These are phyloP conservation scores for Chytriomyces hyalinus DNA, from an alignment of 192 early-diverging fungal genomes.

Conservation along the genomic window DNA sequence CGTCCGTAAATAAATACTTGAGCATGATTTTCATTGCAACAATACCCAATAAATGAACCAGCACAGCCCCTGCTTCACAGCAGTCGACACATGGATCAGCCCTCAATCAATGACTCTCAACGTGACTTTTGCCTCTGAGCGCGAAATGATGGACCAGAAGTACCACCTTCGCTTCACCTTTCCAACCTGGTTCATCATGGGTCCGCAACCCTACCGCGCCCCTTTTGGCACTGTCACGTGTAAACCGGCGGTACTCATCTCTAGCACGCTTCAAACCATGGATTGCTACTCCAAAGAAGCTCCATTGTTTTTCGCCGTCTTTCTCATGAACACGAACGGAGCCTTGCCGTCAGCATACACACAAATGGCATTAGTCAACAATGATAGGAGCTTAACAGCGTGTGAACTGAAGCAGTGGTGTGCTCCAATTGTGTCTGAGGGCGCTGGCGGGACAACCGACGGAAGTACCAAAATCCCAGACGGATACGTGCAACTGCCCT, in stretches of 20 bases:
- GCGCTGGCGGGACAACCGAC: too few relatives aligned
- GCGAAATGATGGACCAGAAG: conserved; percentile 8
- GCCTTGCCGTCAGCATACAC: neutral
- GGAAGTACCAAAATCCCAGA: neutral
- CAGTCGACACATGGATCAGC: neutral
- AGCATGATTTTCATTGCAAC: too few relatives aligned
- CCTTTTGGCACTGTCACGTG: conserved; percentile 29
- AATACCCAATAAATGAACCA: too few relatives aligned
- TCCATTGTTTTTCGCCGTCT: conserved; percentile 20
- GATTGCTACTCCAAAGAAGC: neutral
- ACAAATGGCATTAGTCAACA: conserved; percentile 13
- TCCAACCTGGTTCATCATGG: conserved; percentile 23
- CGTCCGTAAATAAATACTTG: too few relatives aligned
- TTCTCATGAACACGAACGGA: conserved; percentile 15
- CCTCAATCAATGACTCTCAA: neutral
- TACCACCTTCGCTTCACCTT: conserved; percentile 17
- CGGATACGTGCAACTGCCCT: conserved; percentile 5
- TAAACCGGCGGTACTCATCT: neutral
- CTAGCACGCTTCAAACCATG: conserved; percentile 1
- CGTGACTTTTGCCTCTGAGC: conserved; percentile 8
- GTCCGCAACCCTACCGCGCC: conserved; percentile 30
- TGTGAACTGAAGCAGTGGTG: conserved; percentile 3
- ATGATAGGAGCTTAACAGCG: neutral
- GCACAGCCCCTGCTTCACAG: conserved; percentile 12
- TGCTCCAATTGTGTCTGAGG: neutral